phyloP scores from a whole-genome alignment of 345 rosid species.

The Ceriops zippeliana region DNA sequence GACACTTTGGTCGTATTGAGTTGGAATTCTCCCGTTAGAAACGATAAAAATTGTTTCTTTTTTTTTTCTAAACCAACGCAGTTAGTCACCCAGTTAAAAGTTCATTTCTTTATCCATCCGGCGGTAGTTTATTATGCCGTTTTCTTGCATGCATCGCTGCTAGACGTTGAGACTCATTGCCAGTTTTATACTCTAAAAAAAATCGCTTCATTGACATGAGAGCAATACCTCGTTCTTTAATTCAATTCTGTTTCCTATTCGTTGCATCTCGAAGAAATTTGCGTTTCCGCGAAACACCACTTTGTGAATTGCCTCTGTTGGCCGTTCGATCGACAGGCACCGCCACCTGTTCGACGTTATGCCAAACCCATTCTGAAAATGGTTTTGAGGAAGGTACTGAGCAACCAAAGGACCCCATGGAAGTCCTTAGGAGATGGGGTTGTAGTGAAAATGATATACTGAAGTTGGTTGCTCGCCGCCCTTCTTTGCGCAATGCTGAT shows the following conservation, averaged over 20 bases:
- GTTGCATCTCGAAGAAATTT: not conserved
- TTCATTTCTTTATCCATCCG: too few relatives aligned
- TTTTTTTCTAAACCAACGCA: too few relatives aligned
- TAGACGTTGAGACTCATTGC: slow-evolving; percentile 1
- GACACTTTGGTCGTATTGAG: too few relatives aligned
- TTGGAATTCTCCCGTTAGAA: too few relatives aligned
- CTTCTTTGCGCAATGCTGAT: slow-evolving; percentile 52
- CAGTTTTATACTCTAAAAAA: not conserved
- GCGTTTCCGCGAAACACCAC: not conserved
- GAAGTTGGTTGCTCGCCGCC: slow-evolving; percentile 45
- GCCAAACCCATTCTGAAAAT: slow-evolving; percentile 33
- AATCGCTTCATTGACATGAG: slow-evolving; percentile 12
- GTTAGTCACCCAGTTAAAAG: too few relatives aligned
- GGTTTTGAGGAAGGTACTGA: slow-evolving; percentile 8
- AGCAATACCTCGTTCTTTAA: slow-evolving; percentile 3
- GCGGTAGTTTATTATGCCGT: too few relatives aligned
- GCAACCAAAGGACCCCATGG: slow-evolving; percentile 25
- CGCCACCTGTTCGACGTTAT: slow-evolving; percentile 66
- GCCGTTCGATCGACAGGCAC: not conserved
- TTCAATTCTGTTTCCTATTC: not conserved
- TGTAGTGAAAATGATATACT: slow-evolving; percentile 57
- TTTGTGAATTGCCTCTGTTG: too few relatives aligned
- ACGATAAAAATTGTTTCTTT: too few relatives aligned
- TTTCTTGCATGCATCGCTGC: not conserved
- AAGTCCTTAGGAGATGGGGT: slow-evolving; percentile 62